Evolutionary conservation across 495 filamentous ascomycete species (phyloP), one percentile per base, ranked within the genome.

Genomic region (Aspergillus nidulans): DNA sequence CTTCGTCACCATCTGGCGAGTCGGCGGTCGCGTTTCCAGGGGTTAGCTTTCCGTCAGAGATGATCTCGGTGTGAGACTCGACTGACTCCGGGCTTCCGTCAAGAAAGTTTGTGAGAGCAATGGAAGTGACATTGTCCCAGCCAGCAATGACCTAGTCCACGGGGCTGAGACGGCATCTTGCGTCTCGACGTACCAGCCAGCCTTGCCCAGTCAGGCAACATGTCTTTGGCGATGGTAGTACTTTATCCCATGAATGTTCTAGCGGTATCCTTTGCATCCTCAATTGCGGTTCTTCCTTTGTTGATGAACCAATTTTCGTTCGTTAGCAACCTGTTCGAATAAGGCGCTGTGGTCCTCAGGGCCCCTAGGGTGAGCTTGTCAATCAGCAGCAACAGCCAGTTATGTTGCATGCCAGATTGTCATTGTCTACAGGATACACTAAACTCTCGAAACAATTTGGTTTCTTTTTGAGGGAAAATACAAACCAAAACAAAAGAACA

Each of bases 21-120:
- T 20, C 10, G 21, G 25, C 42, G 21, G 4, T 34, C 30, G 18
- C n/a, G n/a, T 48, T 54, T 39, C 67, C 65, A 20, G 56, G 47
- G 41, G 69, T 59, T 43, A 72, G 58, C 40, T 68, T 55, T 16
- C 69, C 69, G 45, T 66, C 52, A 5, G 60, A 21, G 6, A 70
- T 65, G n/a, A 56, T 19, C 3, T 40, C 46, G 16, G 20, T 28
- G 18, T 69, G 59, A 7, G 49, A 32, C 1, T 57, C 25, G 10
- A 67, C 20, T 0, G 56, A n/a, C n/a, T n/a, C n/a, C n/a, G n/a
- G n/a, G n/a, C n/a, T n/a, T n/a, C n/a, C n/a, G n/a, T n/a, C n/a
- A n/a, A n/a, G n/a, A n/a, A n/a, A n/a, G n/a, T n/a, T n/a, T n/a
- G n/a, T n/a, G 16, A 56, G 44, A 5, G 32, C 43, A 6, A 41